These are phyloP conservation scores for Cystobasidium onofrii DNA, from an alignment of 768 basidiomycete genomes.

Conservation along the genomic window DNA sequence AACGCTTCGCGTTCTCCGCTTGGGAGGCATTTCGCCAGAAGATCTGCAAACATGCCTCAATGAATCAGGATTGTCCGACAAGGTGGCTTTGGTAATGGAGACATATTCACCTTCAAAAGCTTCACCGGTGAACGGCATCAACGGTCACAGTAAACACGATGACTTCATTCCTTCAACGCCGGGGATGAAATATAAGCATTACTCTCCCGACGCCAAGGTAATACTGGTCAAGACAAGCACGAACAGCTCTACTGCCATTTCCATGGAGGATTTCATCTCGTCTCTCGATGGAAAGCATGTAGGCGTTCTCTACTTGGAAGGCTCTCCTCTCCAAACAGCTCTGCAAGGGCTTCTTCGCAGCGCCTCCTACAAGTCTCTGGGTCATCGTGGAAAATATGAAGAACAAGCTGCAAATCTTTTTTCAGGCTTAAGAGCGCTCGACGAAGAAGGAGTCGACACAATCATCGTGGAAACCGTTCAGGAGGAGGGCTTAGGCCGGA, in stretches of 20 bases:
- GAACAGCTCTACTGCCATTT: neutral
- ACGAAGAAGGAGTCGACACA: slow-evolving; percentile 15
- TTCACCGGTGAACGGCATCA: slow-evolving; percentile 45
- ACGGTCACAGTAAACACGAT: slow-evolving; percentile 64
- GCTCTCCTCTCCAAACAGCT: neutral
- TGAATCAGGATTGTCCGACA: slow-evolving; percentile 38
- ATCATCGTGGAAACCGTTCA: slow-evolving; percentile 29
- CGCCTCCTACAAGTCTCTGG: neutral
- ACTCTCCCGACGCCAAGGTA: slow-evolving; percentile 57
- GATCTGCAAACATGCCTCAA: slow-evolving; percentile 55
- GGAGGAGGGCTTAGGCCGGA: slow-evolving; percentile 26
- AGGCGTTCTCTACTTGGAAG: slow-evolving; percentile 20
- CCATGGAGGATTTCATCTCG: neutral
- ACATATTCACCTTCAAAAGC: neutral
- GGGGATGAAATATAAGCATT: slow-evolving; percentile 98
- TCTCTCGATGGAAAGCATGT: neutral
- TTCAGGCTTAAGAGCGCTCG: slow-evolving; percentile 11
- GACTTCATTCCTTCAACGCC: slow-evolving; percentile 84
- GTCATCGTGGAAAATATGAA: slow-evolving; percentile 1
- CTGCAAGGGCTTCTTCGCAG: neutral
- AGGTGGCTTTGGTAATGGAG: slow-evolving; percentile 1
- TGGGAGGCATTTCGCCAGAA: slow-evolving; percentile 87
- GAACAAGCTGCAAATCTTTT: slow-evolving; percentile 26
- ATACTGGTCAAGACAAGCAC: neutral
- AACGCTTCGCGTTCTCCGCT: slow-evolving; percentile 69